phyloP scores from a whole-genome alignment of 495 filamentous ascomycete genomes.

The Tirmania nivea region DNA sequence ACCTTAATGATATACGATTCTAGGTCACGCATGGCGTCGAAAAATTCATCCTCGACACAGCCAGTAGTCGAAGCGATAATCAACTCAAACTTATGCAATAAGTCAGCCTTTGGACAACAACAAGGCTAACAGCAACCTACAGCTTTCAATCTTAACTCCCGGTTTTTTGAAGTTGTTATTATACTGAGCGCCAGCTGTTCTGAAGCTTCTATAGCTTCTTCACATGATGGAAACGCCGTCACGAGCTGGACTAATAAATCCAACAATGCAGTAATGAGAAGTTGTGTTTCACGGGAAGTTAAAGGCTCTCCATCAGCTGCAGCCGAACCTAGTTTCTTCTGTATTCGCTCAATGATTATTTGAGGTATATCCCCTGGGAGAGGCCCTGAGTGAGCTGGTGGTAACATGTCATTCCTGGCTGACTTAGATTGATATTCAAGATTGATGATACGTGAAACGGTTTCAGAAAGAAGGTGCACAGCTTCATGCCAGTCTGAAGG shows the following conservation, averaged over 20 bases:
- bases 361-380: no score
- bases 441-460: slow-evolving; percentile 10
- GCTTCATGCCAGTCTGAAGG: slow-evolving; percentile 18
- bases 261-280: slow-evolving; percentile 16
- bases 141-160: slow-evolving; percentile 17
- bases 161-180: slow-evolving; percentile 10
- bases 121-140: slow-evolving; percentile 3
- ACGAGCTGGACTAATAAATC: slow-evolving; percentile 18
- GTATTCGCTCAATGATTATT: no score
- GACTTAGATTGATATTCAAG: slow-evolving; percentile 16
- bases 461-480: slow-evolving; percentile 16
- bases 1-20: slow-evolving; percentile 14
- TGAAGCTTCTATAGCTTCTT: slow-evolving; percentile 10
- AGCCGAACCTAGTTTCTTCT: no score
- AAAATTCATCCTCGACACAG: slow-evolving; percentile 13
- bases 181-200: slow-evolving; percentile 13
- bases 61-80: slow-evolving; percentile 15
- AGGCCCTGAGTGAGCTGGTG: no score
- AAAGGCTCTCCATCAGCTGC: neutral
- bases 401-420: no score
- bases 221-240: slow-evolving; percentile 7
- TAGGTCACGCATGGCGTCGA: slow-evolving; percentile 14
- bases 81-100: slow-evolving; percentile 14
- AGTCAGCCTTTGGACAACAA: neutral
- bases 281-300: slow-evolving; percentile 7